A percentile compares a stretch with the other conserved stretches of the same genome.
Evolutionary conservation across 1,284 basidiomycete genomes (phyloP).

Genomic region (Puccinia coronata): DNA sequence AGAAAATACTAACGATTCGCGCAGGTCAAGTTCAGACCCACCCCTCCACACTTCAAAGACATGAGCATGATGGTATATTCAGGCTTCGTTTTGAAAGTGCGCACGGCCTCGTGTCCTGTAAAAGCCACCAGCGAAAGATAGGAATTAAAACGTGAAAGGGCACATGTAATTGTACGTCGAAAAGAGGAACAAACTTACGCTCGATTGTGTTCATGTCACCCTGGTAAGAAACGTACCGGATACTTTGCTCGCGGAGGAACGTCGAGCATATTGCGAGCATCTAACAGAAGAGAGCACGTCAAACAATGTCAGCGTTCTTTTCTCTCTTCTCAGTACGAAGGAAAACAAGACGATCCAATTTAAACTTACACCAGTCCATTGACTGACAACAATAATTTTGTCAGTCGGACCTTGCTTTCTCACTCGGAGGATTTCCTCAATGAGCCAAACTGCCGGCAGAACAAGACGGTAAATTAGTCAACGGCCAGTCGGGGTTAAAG

Average conservation of each 20-base stretch:
- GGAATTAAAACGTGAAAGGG: neutral
- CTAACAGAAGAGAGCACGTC: neutral
- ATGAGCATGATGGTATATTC: constrained; percentile 59
- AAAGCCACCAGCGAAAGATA: neutral
- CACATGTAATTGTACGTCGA: neutral
- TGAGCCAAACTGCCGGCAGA: neutral
- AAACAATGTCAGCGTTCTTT: neutral
- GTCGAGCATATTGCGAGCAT: constrained; percentile 6
- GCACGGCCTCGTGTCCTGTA: neutral
- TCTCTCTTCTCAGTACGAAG: neutral
- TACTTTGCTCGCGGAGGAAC: constrained; percentile 56
- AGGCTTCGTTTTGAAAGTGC: constrained; percentile 54
- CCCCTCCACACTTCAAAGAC: constrained; percentile 59
- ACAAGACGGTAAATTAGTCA: no score
- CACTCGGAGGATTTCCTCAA: constrained; percentile 2
- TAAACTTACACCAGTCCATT: constrained; percentile 65
- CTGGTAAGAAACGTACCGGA: constrained; percentile 65
- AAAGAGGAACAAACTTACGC: constrained; percentile 48
- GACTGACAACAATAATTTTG: constrained; percentile 67
- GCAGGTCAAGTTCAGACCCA: constrained; percentile 55
- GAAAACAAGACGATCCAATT: neutral
- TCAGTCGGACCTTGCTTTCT: constrained; percentile 62
- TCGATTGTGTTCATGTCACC: constrained; percentile 58
- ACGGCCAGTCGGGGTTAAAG: neutral
- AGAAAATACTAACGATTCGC: constrained; percentile 23